A percentile compares a stretch with the other conserved stretches of the same genome.
Conservation (phyloP, 257 asterid genomes). For the Nicotiana obtusifolia region DNA sequence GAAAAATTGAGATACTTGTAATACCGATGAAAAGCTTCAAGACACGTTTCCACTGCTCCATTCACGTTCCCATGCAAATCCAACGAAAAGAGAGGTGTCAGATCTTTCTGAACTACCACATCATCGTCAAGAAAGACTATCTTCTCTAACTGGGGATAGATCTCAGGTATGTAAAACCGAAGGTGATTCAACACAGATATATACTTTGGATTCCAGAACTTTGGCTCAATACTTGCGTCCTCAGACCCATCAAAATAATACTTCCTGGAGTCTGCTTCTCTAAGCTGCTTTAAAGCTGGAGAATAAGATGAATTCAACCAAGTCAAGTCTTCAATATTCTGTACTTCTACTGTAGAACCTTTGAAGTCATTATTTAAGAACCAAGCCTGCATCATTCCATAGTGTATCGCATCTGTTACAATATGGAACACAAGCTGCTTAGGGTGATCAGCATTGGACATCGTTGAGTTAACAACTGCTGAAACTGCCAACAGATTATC, state of each 20-base stretch:
- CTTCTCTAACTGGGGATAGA: slow-evolving; percentile 75
- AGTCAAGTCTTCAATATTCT: slow-evolving; percentile 54
- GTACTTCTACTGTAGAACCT: slow-evolving; percentile 66
- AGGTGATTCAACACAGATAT: slow-evolving; percentile 54
- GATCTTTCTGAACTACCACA: slow-evolving; percentile 73
- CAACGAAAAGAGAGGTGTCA: slow-evolving; percentile 14
- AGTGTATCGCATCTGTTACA: slow-evolving; percentile 55
- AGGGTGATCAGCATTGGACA: slow-evolving; percentile 76
- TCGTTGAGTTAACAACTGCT: slow-evolving; percentile 67
- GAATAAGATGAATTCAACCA: slow-evolving; percentile 71
- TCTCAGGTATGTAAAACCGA: slow-evolving; percentile 74
- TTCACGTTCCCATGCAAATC: slow-evolving; percentile 21
- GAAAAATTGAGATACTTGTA: slow-evolving; percentile 16
- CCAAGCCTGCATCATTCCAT: slow-evolving; percentile 87
- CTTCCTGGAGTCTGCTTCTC: slow-evolving; percentile 24
- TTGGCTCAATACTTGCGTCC: slow-evolving; percentile 34
- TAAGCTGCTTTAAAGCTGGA: slow-evolving; percentile 49
- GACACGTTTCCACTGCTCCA: slow-evolving; percentile 26
- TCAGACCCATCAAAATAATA: slow-evolving; percentile 33
- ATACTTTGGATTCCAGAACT: slow-evolving; percentile 51
- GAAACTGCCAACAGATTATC: slow-evolving; percentile 72
- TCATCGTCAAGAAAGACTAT: slow-evolving; percentile 81
- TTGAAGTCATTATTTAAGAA: slow-evolving; percentile 54
- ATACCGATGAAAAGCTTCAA: slow-evolving; percentile 13
- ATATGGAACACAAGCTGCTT: slow-evolving; percentile 76